These are phyloP conservation scores for Fusarium humuli DNA, from an alignment of 2,329 filamentous ascomycete genomes.

Conservation along the genomic window DNA sequence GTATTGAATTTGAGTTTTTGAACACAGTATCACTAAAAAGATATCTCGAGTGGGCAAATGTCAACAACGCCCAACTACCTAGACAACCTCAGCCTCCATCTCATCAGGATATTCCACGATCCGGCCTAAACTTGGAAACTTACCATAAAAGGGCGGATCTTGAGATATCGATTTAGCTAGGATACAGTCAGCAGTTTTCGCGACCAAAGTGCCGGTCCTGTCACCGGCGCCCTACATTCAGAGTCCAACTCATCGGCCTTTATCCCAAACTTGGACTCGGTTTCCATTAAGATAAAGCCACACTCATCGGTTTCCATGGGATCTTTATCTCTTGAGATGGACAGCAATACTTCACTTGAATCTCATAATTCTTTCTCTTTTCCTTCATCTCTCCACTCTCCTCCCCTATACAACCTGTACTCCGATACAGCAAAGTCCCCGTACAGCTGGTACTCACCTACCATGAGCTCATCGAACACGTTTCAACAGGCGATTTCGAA, in stretches of 20 bases:
- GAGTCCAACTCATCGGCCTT: not conserved
- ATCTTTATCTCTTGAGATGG: slow-evolving; percentile 14
- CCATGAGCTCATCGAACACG: slow-evolving; percentile 24
- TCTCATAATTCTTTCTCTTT: slow-evolving; percentile 23
- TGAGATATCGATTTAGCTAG: slow-evolving; percentile 7
- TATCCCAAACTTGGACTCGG: slow-evolving; percentile 8
- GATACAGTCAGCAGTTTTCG: slow-evolving; percentile 28
- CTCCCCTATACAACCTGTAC: slow-evolving; percentile 38
- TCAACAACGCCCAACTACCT: not conserved
- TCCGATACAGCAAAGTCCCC: slow-evolving; percentile 15
- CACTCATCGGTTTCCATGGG: slow-evolving; percentile 21
- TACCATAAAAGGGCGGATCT: not conserved
- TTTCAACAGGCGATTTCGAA: slow-evolving; percentile 14
- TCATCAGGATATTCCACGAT: not conserved
- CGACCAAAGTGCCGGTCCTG: slow-evolving; percentile 11
- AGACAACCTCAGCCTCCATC: not conserved
- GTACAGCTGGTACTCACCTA: slow-evolving; percentile 35
- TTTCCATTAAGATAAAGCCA: not conserved
- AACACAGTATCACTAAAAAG: not conserved
- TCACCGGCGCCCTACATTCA: slow-evolving; percentile 1
- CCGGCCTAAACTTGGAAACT: not conserved
- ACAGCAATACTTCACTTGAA: slow-evolving; percentile 17
- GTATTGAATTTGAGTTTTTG: not conserved
- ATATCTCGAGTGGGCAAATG: not conserved
- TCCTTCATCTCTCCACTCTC: slow-evolving; percentile 18